These are phyloP conservation scores for Geotrichum reessii DNA, from an alignment of 1,139 yeast species.

Conservation along the genomic window DNA sequence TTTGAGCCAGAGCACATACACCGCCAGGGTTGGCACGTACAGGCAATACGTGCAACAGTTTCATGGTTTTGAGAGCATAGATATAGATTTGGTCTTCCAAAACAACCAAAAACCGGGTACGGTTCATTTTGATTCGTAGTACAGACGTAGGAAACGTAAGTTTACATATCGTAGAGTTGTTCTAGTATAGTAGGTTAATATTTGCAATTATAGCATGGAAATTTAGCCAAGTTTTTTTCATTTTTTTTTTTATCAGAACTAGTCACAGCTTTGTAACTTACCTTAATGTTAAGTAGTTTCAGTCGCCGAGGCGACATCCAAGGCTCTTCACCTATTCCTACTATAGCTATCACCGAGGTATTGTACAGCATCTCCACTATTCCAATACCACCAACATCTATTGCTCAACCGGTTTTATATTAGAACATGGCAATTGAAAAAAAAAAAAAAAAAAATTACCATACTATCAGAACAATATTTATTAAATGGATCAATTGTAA, in stretches of 20 bases:
- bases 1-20: constrained; percentile 61
- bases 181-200: no score
- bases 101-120: constrained; percentile 66
- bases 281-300: constrained; percentile 78
- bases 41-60: constrained; percentile 79
- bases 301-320: constrained; percentile 73
- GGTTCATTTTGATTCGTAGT: constrained; percentile 69
- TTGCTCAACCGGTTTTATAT: neutral
- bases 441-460: neutral
- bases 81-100: constrained; percentile 82
- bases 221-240: no score
- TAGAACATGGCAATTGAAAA: neutral
- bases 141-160: constrained; percentile 83
- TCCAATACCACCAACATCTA: constrained; percentile 39
- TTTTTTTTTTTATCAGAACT: no score
- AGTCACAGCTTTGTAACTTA: no score
- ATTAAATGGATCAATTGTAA: constrained; percentile 87
- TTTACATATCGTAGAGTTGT: constrained; percentile 78
- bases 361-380: constrained; percentile 88
- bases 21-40: constrained; percentile 59
- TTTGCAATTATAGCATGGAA: no score
- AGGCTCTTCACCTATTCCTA: constrained; percentile 82
- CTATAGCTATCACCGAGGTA: constrained; percentile 80
- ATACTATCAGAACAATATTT: constrained; percentile 55
- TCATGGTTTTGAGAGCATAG: constrained; percentile 85